Evolutionary conservation across 129 eudicot genomes (phyloP).

Genomic region (Silybum marianum): DNA sequence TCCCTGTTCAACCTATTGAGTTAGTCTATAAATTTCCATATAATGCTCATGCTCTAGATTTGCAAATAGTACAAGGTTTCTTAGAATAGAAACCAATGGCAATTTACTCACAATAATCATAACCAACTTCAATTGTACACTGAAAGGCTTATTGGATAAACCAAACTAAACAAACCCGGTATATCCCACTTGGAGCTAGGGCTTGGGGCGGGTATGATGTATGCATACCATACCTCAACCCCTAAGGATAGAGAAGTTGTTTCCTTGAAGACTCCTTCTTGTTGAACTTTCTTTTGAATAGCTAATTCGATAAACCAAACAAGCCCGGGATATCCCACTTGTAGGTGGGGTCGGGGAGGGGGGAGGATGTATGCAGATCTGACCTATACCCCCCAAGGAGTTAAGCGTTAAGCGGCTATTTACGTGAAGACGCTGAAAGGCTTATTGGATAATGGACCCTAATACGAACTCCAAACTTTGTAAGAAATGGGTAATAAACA

Average conservation of each 20-base stretch:
- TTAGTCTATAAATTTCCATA: constrained; percentile 4
- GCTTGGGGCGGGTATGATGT: background rate
- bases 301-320: background rate
- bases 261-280: background rate
- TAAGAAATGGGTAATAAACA: constrained; percentile 1
- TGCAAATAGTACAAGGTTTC: background rate
- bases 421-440: background rate
- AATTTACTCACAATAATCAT: constrained; percentile 3
- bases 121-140: background rate
- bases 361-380: background rate
- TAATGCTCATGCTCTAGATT: background rate
- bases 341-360: background rate
- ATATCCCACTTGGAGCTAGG: background rate
- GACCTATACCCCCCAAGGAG: background rate
- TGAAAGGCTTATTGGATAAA: background rate
- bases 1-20: constrained; percentile 53
- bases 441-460: background rate
- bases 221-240: background rate
- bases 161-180: background rate
- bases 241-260: background rate
- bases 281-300: background rate
- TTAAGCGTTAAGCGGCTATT: background rate
- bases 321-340: background rate
- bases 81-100: background rate
- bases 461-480: constrained; percentile 17